Base-by-base conservation (phyloP, 306 rosid species). In the Citrullus colocynthis region DNA sequence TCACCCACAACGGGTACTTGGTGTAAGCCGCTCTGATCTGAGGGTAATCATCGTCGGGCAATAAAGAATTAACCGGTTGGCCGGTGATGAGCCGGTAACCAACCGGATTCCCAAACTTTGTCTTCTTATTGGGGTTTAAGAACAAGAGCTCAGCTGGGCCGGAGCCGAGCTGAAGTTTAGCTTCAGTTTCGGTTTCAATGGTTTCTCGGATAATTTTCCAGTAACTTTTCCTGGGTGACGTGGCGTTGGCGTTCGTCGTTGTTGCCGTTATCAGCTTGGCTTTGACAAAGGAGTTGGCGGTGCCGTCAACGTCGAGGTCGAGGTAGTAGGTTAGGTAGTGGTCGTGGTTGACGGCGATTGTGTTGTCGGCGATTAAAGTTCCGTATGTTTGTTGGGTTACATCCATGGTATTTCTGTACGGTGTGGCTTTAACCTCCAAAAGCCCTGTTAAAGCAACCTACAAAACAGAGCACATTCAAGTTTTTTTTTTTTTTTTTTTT, bases 391-490 rank as follows among this genome's bases (percentile, higher is more conserved):
- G 81, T 51, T 82, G 82, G 0, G 24, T 82, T 74, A 91, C 66
- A 88, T 90, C 61, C 51, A 63, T 58, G 16, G 36, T 82, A 1
- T 80, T 77, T 83, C 69, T 88, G 76, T 88, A 88, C 64, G 91
- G 14, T 0, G 90, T 86, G 49, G 90, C 93, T 72, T 91, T 91
- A 87, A 88, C 83, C 74, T 87, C 88, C 64, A 88, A 21, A 34
- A 91, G 76, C 4, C 98, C 98, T 6, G 98, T 93, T 75, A 93
- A 82, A 58, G 82, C 97, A 61, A 91, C 96, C 98, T 93, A 83
- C 30, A n/a, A 51, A 44, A 45, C 15, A 52, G 2, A 52, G 0
- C 57, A 15, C 7, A 52, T 52, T 16, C 6, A 14, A 51, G 28
- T 24, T 24, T 24, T 24, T 24, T 24, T 24, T 24, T 24, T 24